Evolutionary conservation across 441 rosid genomes (phyloP), one percentile per base, ranked within the genome.

Genomic region (Mallotus repandus): DNA sequence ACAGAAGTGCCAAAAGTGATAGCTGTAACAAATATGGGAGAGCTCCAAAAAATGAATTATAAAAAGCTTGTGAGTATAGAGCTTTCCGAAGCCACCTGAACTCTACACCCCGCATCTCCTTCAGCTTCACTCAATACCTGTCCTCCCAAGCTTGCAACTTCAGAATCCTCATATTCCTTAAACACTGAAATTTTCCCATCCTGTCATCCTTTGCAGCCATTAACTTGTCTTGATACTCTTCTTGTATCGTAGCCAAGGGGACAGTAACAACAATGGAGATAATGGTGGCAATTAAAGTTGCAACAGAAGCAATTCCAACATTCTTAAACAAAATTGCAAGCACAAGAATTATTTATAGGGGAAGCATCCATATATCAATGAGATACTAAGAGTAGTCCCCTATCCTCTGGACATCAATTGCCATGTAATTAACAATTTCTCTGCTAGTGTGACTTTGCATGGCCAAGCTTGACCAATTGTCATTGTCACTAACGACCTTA

Each of bases 131-230:
- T 78, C 94, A 86, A 74, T 96, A 92, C 79, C 99, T 84, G 48
- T 93, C 98, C 84, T 96, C 99, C 99, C 98, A 96, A 56, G 99
- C 99, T 79, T 96, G 98, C 82, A 96, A 79, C 78, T 93, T 96
- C 64, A 96, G 84, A 83, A 96, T 93, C 86, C 98, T 86, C 99
- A 96, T 96, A 83, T 96, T 96, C 92, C 98, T 86, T 41, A 96
- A 87, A 82, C 98, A 93, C 81, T 96, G 97, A 96, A 49, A 98
- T 96, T 84, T 89, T 96, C 82, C 99, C 99, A 96, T 96, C 83
- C 99, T 89, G 18, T 96, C 99, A 73, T 96, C 99, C 88, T 96
- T 96, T 41, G 99, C 94, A 81, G 90, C 75, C 99, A 96, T 96
- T 77, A 96, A 80, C 79, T 87, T 96, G 78, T 93, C 99, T 84